Evolutionary conservation across 2,329 filamentous ascomycete genomes (phyloP).

Genomic region (Corinectria fuckeliana): DNA sequence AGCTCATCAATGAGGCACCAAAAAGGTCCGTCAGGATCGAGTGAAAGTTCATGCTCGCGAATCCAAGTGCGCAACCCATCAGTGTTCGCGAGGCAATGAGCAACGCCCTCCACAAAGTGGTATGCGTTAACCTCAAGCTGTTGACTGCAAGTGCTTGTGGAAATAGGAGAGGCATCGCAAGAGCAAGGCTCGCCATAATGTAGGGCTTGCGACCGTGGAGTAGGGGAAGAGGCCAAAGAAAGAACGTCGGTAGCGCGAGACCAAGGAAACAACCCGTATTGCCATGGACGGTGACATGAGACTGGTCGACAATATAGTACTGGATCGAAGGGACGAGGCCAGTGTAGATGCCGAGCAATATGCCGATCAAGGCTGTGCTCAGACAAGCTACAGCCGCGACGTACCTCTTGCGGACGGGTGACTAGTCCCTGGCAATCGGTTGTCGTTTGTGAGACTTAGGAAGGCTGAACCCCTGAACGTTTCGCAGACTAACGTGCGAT

Average conservation of each 20-base stretch:
- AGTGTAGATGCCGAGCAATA: slow-evolving; percentile 77
- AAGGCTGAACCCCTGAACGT: slow-evolving; percentile 58
- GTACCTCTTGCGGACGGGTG: slow-evolving; percentile 69
- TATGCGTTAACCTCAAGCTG: slow-evolving; percentile 60
- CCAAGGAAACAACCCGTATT: slow-evolving; percentile 77
- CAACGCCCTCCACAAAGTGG: slow-evolving; percentile 62
- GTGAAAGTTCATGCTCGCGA: slow-evolving; percentile 80
- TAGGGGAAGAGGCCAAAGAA: slow-evolving; percentile 76
- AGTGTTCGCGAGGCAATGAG: slow-evolving; percentile 69
- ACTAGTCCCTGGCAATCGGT: slow-evolving; percentile 77
- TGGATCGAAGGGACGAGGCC: slow-evolving; percentile 81
- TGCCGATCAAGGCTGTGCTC: slow-evolving; percentile 74
- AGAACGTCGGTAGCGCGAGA: slow-evolving; percentile 71
- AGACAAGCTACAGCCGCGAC: slow-evolving; percentile 73
- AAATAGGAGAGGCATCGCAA: slow-evolving; percentile 76
- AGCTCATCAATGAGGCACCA: slow-evolving; percentile 76
- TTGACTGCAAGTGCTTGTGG: slow-evolving; percentile 75
- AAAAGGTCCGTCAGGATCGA: slow-evolving; percentile 76
- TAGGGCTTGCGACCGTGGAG: slow-evolving; percentile 81
- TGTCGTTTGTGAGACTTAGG: slow-evolving; percentile 63
- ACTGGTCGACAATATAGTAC: slow-evolving; percentile 74
- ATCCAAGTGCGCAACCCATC: slow-evolving; percentile 74
- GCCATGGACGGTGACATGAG: slow-evolving; percentile 72
- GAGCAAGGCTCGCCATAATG: slow-evolving; percentile 69
- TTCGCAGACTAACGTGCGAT: slow-evolving; percentile 61